These are phyloP conservation scores for Marchantia paleacea DNA, from an alignment of 225 moss, liverwort and hornwort genomes.

Conservation along the genomic window DNA sequence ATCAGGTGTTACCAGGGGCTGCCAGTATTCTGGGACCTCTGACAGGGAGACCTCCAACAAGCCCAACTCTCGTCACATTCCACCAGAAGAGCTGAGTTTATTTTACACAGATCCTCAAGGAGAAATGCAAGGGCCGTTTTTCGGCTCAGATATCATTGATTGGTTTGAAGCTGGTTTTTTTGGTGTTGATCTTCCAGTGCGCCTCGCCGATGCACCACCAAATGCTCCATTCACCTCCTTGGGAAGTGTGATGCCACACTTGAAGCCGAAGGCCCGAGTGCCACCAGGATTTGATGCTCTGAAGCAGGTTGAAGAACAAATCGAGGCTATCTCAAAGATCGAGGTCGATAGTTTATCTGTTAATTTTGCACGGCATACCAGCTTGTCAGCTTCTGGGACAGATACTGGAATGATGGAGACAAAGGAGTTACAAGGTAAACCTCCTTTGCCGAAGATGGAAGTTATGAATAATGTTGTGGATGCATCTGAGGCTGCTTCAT, in stretches of 20 bases:
- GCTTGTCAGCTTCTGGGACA: conserved; percentile 26
- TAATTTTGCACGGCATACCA: conserved; percentile 41
- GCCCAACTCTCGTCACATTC: conserved; percentile 36
- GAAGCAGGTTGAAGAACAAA: conserved; percentile 70
- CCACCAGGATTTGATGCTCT: conserved; percentile 87
- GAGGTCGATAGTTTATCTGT: conserved; percentile 56
- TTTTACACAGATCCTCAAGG: conserved; percentile 92
- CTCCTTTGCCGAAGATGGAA: conserved; percentile 29
- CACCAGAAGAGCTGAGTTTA: conserved; percentile 75
- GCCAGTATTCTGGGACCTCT: conserved; percentile 19
- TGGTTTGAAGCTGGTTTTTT: conserved; percentile 99
- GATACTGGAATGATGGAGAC: conserved; percentile 36
- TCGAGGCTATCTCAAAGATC: conserved; percentile 48
- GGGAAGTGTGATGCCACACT: conserved; percentile 92
- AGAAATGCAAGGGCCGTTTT: conserved; percentile 91
- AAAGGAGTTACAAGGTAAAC: conserved; percentile 25
- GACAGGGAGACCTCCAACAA: conserved; percentile 38
- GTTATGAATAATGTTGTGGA: conserved; percentile 20
- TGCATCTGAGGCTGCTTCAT: conserved; percentile 17
- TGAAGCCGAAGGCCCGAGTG: conserved; percentile 90
- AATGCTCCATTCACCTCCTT: conserved; percentile 61
- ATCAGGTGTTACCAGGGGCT: conserved; percentile 7
- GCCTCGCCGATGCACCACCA: conserved; percentile 67
- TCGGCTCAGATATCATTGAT: conserved; percentile 82
- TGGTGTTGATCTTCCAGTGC: conserved; percentile 82